phyloP scores from a whole-genome alignment of 78 protist genomes.

The Carpediemonas membranifera region DNA sequence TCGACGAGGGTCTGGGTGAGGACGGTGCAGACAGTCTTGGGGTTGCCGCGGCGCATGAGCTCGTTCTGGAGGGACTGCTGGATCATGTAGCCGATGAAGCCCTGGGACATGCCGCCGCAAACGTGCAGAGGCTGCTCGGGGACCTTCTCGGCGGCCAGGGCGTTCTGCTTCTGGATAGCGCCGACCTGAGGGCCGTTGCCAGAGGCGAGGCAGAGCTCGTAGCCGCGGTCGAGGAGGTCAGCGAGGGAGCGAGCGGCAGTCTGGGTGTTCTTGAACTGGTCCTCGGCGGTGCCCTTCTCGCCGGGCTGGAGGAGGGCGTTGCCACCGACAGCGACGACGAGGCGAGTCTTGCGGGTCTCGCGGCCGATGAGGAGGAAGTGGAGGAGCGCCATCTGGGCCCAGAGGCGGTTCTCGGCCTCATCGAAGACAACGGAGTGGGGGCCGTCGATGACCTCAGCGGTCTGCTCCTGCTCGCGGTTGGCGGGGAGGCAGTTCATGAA shows the following conservation, averaged over 20 bases:
- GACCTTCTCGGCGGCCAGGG: neutral
- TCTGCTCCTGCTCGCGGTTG: conserved; percentile 46
- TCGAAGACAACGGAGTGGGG: conserved; percentile 44
- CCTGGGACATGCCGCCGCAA: conserved; percentile 31
- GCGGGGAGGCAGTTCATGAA: conserved; percentile 73
- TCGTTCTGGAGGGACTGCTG: conserved; percentile 25
- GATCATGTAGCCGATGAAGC: conserved; percentile 28
- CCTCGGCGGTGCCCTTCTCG: neutral
- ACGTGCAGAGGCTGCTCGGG: conserved; percentile 16
- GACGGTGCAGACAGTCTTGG: conserved; percentile 7
- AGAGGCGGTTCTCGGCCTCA: conserved; percentile 12
- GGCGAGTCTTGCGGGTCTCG: neutral
- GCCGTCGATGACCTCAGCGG: conserved; percentile 65
- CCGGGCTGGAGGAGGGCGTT: conserved; percentile 1
- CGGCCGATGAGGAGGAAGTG: neutral
- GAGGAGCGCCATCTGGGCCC: neutral
- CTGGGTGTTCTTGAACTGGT: neutral
- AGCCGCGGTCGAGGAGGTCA: neutral
- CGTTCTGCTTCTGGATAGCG: conserved; percentile 1
- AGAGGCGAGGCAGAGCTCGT: neutral
- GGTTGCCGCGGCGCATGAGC: neutral
- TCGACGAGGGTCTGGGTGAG: conserved; percentile 27
- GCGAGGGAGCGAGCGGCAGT: neutral
- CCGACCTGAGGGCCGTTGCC: conserved; percentile 29
- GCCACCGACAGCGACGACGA: conserved; percentile 14